Base-by-base conservation (phyloP, 805 yeast genomes). In the Ogataea glucozyma region DNA sequence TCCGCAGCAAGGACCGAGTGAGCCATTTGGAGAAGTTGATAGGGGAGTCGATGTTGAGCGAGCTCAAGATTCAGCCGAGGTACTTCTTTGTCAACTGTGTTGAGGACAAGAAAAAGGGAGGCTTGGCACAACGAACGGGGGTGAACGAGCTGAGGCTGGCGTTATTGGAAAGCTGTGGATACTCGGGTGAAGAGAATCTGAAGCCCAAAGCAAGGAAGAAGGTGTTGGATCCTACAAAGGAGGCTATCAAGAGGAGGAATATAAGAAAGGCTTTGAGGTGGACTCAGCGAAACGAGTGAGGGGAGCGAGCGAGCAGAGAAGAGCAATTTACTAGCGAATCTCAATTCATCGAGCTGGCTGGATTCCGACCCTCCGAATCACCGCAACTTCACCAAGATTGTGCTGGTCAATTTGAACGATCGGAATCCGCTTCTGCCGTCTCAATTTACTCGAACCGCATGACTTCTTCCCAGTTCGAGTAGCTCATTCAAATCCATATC, bases 141-240 rank as follows among this genome's bases (percentile, higher is more conserved):
- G 67, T 79, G 23, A 71, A 70, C 38, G 78, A 75, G 31, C 54
- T 84, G 10, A 63, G 88, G 39, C 56, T 58, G 18, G 66, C 75
- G 1, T 72, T 83, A 1, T 56, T 81, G 18, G 75, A 79, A 48
- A 66, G 77, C 20, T 79, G 85, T 58, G 82, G 79, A 1, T 55
- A 69, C 34, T 27, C 43, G 2, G 27, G 45, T 10, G 39, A 39
- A 12, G 22, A 38, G 2, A 30, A 21, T 12, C 33, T 54, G 33
- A 46, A 22, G 19, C 57, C 60, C 12, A 44, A 38, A 13, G 23
- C 13, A 3, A 41, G 38, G 23, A 47, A 44, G 22, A 47, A 40
- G 27, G 44, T 32, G 8, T 34, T 34, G 3, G 50, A 48, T 19
- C 46, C 43, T 16, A 46, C 40, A 2, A 26, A 30, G 5, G 46